Base-by-base conservation (phyloP, 768 basidiomycete genomes). In the Gloeostereum incarnatum region DNA sequence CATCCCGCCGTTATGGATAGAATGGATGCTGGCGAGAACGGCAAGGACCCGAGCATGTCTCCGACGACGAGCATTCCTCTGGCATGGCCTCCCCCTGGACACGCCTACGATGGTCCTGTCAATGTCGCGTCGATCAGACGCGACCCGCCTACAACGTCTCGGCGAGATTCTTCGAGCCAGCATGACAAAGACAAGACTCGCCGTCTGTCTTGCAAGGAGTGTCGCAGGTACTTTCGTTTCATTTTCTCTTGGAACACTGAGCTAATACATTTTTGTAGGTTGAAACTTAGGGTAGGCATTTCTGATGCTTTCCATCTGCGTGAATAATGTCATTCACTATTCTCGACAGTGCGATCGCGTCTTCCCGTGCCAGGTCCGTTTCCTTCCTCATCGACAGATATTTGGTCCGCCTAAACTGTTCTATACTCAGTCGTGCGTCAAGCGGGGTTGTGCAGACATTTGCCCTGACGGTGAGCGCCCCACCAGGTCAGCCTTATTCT, bases 361-460 rank as follows among this genome's bases (percentile, higher is more conserved):
- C 4, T 78, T 78, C 48, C 77, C 77, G 18, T 79, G 77, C 49
- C 72, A 77, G 61, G 71, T 69, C 36, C 27, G 54, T 40, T 11
- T 8, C 27, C 32, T 35, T 33, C 38, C 24, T 23, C 37, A n/a
- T n/a, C n/a, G n/a, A n/a, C n/a, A n/a, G n/a, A n/a, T n/a, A n/a
- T n/a, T n/a, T 40, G 21, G 32, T 40, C 49, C 31, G 38, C 38
- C 36, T 44, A 45, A 41, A 50, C 43, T 46, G 30, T 36, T 46
- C 21, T 36, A 31, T 39, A 31, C 40, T 46, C 35, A 73, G 71
- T 78, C 76, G 36, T 79, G 77, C 49, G 71, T 73, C 19, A 79
- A 79, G 55, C 62, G 77, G 45, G 77, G 81, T 23, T 78, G 77
- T 45, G 73, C 72, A 3, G 74, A 71, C 41, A 66, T 77, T 38